Conservation (phyloP, 2,329 filamentous ascomycete genomes). For the Grosmannia clavigera region DNA sequence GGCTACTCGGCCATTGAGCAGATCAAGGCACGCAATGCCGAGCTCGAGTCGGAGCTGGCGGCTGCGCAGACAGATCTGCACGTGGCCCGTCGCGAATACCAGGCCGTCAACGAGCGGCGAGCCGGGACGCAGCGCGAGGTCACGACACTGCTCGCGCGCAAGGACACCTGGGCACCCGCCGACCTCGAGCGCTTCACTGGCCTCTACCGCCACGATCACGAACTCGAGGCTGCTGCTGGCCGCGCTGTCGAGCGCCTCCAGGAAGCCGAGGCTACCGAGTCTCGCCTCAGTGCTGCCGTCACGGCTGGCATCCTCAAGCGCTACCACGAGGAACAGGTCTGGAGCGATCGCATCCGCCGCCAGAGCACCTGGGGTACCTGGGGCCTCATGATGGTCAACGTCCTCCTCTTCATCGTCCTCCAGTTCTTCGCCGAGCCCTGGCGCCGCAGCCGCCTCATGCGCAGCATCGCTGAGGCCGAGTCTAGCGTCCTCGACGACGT, state of each 20-base stretch:
- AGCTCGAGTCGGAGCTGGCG: slow-evolving; percentile 47
- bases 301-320: slow-evolving; percentile 75
- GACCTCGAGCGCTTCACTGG: slow-evolving; percentile 93
- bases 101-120: slow-evolving; percentile 70
- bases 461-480: slow-evolving; percentile 70
- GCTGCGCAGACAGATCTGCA: slow-evolving; percentile 54
- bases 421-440: slow-evolving; percentile 90
- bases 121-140: slow-evolving; percentile 91
- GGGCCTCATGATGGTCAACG: slow-evolving; percentile 94
- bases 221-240: slow-evolving; percentile 75
- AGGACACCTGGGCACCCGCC: slow-evolving; percentile 75
- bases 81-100: slow-evolving; percentile 61
- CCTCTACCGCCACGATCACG: slow-evolving; percentile 83
- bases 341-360: slow-evolving; percentile 91
- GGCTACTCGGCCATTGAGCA: slow-evolving; percentile 86
- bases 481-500: slow-evolving; percentile 43
- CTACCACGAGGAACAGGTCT: slow-evolving; percentile 98
- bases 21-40: slow-evolving; percentile 66
- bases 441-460: slow-evolving; percentile 69
- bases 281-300: slow-evolving; percentile 62
- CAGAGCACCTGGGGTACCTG: slow-evolving; percentile 98
- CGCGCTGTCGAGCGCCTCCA: slow-evolving; percentile 60
- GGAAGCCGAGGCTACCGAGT: slow-evolving; percentile 65
- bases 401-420: slow-evolving; percentile 73
- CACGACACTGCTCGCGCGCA: slow-evolving; percentile 82